Conservation (phyloP, 805 yeast genomes). For the Candida schatavii region DNA sequence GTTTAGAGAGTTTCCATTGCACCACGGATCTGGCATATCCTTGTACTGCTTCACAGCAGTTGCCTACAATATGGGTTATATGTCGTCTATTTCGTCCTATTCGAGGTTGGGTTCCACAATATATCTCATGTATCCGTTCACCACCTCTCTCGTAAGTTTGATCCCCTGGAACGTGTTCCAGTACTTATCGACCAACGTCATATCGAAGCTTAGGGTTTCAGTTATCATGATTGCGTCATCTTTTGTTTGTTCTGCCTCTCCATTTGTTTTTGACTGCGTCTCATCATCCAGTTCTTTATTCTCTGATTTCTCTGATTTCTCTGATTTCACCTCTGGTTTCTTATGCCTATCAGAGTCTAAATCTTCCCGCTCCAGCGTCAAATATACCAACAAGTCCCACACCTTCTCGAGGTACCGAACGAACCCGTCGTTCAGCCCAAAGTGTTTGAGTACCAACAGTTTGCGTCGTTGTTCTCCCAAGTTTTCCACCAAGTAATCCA, state of each 20-base stretch:
- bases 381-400: slow-evolving; percentile 21
- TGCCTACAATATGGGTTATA: too few species aligned
- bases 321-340: too few species aligned
- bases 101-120: slow-evolving; percentile 19
- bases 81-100: too few species aligned
- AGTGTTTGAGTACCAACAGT: slow-evolving; percentile 18
- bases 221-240: slow-evolving; percentile 14
- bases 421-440: slow-evolving; percentile 25
- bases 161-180: slow-evolving; percentile 19
- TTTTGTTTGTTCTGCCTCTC: neutral
- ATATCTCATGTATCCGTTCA: slow-evolving; percentile 21
- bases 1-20: neutral
- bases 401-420: slow-evolving; percentile 19
- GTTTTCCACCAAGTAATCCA: neutral
- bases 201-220: slow-evolving; percentile 11
- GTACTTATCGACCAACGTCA: slow-evolving; percentile 15
- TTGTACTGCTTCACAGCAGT: too few species aligned
- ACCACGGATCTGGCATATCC: too few species aligned
- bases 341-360: neutral
- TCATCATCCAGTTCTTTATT: neutral
- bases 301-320: neutral
- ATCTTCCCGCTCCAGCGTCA: slow-evolving; percentile 10
- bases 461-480: slow-evolving; percentile 9
- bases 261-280: neutral
- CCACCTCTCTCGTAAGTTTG: slow-evolving; percentile 13